Percentiles rank a stretch among this genome's conserved stretches.
phyloP scores from a whole-genome alignment of 2,329 filamentous ascomycete species.

The Microsporum ferrugineum region DNA sequence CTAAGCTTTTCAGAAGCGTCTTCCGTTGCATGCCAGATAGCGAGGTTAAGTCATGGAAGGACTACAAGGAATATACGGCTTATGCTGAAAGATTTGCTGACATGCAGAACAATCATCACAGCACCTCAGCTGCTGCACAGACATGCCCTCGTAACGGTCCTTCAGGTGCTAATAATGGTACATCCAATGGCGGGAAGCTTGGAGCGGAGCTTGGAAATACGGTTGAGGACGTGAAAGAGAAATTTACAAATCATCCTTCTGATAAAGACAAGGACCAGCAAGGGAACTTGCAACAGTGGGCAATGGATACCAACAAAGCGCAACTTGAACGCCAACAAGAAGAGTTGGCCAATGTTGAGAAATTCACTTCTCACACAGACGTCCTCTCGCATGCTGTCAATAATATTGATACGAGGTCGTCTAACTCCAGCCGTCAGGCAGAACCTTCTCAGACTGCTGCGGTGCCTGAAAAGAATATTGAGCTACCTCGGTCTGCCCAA shows the following conservation, averaged over 20 bases:
- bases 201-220: conserved; percentile 21
- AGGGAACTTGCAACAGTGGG: conserved; percentile 27
- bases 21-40: conserved; percentile 97
- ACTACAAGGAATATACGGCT: conserved; percentile 72
- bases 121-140: conserved; percentile 18
- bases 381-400: conserved; percentile 27
- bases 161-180: conserved; percentile 30
- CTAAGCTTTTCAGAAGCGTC: conserved; percentile 81
- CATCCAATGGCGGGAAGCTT: conserved; percentile 18
- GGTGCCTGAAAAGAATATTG: conserved; percentile 19
- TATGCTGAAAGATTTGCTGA: conserved; percentile 70
- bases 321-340: conserved; percentile 26
- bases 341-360: conserved; percentile 22
- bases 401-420: conserved; percentile 29
- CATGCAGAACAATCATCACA: conserved; percentile 45
- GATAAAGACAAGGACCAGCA: conserved; percentile 17
- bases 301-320: conserved; percentile 24
- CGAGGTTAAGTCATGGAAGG: conserved; percentile 83
- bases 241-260: conserved; percentile 16
- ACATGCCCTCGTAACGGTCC: conserved; percentile 15
- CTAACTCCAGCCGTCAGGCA: conserved; percentile 17
- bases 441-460: conserved; percentile 16
- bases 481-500: conserved; percentile 23
- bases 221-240: conserved; percentile 24
- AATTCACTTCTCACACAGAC: conserved; percentile 23